Evolutionary conservation across 306 rosid genomes (phyloP).

Genomic region (Quercus glauca): DNA sequence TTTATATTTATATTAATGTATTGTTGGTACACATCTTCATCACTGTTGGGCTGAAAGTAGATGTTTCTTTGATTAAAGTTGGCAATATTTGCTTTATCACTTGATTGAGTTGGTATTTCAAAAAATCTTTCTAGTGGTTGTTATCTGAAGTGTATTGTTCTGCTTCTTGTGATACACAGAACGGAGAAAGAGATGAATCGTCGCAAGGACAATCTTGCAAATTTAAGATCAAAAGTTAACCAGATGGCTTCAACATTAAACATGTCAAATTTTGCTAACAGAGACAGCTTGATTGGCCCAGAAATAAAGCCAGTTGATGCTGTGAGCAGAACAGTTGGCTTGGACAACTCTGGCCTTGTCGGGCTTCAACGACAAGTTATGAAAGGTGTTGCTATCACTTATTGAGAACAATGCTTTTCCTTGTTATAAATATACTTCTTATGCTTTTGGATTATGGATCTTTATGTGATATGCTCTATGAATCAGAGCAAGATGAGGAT

Average conservation of each 20-base stretch:
- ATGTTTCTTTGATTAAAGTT: background rate
- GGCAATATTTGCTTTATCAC: conserved; percentile 6
- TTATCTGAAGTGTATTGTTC: conserved; percentile 18
- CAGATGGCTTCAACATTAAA: conserved; percentile 91
- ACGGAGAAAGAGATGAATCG: conserved; percentile 97
- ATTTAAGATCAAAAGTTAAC: conserved; percentile 71
- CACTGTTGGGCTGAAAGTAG: background rate
- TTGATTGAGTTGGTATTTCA: background rate
- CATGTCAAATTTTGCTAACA: conserved; percentile 82
- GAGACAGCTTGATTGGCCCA: conserved; percentile 91
- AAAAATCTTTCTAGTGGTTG: conserved; percentile 12
- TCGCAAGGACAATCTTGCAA: conserved; percentile 74
- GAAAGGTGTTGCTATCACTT: conserved; percentile 59
- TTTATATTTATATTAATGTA: background rate
- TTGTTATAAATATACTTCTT: background rate
- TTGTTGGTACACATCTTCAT: background rate
- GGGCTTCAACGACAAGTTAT: conserved; percentile 90
- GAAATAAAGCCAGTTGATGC: conserved; percentile 80
- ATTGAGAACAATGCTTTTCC: background rate
- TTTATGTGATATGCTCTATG: conserved; percentile 25
- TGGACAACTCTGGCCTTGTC: conserved; percentile 83
- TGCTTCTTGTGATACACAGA: conserved; percentile 44
- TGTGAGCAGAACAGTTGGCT: conserved; percentile 68
- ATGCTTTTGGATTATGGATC: conserved; percentile 23
- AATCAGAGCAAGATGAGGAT: conserved; percentile 95